phyloP scores from a whole-genome alignment of 768 basidiomycete species.

The Mycena epipterygia region DNA sequence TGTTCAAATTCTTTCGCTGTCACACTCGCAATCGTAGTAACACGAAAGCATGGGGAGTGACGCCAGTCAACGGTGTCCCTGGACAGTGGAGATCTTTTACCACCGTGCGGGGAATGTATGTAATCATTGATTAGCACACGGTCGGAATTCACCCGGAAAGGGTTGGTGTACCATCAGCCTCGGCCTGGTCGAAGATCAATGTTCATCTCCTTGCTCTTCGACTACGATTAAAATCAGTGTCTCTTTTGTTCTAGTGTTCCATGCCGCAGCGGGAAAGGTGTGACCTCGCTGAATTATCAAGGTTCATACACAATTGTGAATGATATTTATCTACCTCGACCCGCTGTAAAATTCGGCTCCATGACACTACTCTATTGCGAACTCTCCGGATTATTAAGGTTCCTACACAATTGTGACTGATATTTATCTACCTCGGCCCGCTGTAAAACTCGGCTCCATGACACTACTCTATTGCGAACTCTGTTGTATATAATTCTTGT shows the following conservation, averaged over 20 bases:
- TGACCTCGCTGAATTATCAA: background rate
- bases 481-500: background rate
- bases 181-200: background rate
- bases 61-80: no score
- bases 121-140: no score
- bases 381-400: background rate
- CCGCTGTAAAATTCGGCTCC: background rate
- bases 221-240: background rate
- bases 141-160: no score
- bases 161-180: background rate
- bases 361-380: background rate
- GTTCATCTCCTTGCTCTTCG: background rate
- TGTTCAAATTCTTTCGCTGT: no score
- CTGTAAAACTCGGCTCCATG: background rate
- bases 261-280: background rate
- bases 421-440: background rate
- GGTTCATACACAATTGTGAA: background rate
- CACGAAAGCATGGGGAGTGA: no score
- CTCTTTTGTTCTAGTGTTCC: background rate
- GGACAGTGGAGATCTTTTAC: no score
- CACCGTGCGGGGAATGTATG: no score
- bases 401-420: background rate
- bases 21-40: no score
- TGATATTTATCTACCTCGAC: background rate
- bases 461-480: background rate